These are phyloP conservation scores for Lichtheimia corymbifera DNA, from an alignment of 371 early-diverging fungal genomes.

Conservation along the genomic window DNA sequence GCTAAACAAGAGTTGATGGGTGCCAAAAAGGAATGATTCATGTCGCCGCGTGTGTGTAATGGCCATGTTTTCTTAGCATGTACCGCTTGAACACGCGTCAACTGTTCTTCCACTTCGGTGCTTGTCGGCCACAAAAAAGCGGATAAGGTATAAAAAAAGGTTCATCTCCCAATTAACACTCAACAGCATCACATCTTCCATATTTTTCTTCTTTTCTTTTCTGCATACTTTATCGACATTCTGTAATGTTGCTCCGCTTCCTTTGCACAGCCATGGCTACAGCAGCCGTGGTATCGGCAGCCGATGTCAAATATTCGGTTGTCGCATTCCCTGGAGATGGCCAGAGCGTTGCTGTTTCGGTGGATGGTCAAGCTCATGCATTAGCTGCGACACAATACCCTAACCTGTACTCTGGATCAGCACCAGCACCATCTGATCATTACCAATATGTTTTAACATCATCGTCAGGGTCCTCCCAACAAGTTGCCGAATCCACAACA, in stretches of 20 bases:
- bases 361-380: constrained; percentile 26
- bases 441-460: constrained; percentile 31
- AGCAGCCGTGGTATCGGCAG: constrained; percentile 12
- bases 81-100: too few species aligned
- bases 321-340: constrained; percentile 35
- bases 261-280: neutral
- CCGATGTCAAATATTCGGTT: constrained; percentile 37
- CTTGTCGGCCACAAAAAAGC: too few species aligned
- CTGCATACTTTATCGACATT: neutral
- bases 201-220: neutral
- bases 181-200: neutral
- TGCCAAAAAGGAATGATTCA: too few species aligned
- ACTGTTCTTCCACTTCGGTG: too few species aligned
- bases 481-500: constrained; percentile 21
- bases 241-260: neutral
- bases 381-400: constrained; percentile 17
- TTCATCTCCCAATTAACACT: too few species aligned
- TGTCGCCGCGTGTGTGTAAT: too few species aligned
- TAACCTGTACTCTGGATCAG: constrained; percentile 33
- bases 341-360: constrained; percentile 33
- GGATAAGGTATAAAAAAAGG: too few species aligned
- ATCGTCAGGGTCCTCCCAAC: constrained; percentile 1
- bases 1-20: too few species aligned
- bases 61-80: too few species aligned
- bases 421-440: constrained; percentile 24